phyloP scores from a whole-genome alignment of 1,284 basidiomycete genomes.

The Ceratobasidium sp. region DNA sequence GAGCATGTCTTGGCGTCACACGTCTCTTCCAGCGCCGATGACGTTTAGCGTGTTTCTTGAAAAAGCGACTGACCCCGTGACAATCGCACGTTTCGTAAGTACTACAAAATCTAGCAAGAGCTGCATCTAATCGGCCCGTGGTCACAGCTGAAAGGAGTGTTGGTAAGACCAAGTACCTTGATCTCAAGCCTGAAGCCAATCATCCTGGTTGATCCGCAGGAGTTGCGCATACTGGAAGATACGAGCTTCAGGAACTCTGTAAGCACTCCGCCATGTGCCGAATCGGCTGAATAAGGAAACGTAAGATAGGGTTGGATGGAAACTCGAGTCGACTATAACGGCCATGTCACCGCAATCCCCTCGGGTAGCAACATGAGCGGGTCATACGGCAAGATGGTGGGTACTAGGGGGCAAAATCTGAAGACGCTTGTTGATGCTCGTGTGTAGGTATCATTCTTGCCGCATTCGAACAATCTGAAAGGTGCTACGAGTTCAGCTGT shows the following conservation, averaged over 20 bases:
- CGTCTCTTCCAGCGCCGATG: not conserved
- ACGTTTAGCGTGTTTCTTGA: not conserved
- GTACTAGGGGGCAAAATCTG: not conserved
- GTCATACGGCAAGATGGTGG: not conserved
- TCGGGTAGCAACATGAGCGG: not conserved
- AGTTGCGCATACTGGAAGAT: not conserved
- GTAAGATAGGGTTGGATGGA: not conserved
- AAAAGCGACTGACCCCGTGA: not conserved
- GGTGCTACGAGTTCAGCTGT: not conserved
- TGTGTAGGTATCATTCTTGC: not conserved
- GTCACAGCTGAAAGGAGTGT: not conserved
- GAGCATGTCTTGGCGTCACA: not conserved
- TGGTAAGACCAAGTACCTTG: not conserved
- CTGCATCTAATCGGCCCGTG: not conserved
- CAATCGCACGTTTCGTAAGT: not conserved
- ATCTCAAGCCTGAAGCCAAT: not conserved
- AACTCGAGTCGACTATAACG: not conserved
- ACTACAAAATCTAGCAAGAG: not conserved
- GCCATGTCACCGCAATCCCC: not conserved
- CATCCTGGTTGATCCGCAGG: not conserved
- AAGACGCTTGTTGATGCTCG: not conserved
- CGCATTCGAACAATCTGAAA: too few species aligned
- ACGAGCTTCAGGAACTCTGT: not conserved
- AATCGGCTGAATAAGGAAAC: not conserved
- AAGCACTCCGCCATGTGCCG: not conserved